Evolutionary conservation across 495 filamentous ascomycete genomes (phyloP), one percentile per base, ranked within the genome.

Genomic region (Cetradonia linearis): DNA sequence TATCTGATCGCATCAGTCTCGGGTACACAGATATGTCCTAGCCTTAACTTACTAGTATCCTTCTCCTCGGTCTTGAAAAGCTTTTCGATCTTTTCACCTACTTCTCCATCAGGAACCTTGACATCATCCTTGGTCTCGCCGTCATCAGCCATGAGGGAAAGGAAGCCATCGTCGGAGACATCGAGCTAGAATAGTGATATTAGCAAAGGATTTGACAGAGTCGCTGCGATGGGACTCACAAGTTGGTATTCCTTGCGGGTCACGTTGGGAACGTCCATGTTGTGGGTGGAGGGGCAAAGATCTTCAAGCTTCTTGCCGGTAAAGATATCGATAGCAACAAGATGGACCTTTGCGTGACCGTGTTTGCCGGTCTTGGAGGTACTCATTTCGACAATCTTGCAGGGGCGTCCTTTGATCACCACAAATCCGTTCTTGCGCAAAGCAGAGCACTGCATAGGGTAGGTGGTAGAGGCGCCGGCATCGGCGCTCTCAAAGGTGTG

Each of bases 361-460:
- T 99, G 93, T 88, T 99, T 99, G 75, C 93, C 93, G 64, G 93
- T 99, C 90, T 99, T 99, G 72, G 93, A 99, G 77, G 93, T 99
- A 63, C 88, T 92, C 93, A 99, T 99, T 71, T 96, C 93, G 74
- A 96, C 88, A 69, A 99, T 99, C 86, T 96, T 97, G 91, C 93
- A 99, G 64, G 93, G 93, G 69, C 93, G 92, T 73, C 80, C 77
- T 84, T 99, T 97, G 78, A 99, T 97, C 70, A 92, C 87, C 78
- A 99, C 93, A 77, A 85, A 83, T 67, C 93, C 93, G 85, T 92
- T 93, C 91, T 99, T 97, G 70, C 93, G 85, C 80, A 99, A 83
- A 67, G 93, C 92, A 77, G 93, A 99, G 78, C 93, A 99, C 81
- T 99, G 93, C 88, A 94, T 92, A 67, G 93, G 93, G 80, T 72